Evolutionary conservation across 2,329 filamentous ascomycete genomes (phyloP).

Genomic region (Apiospora rasikravindrae): DNA sequence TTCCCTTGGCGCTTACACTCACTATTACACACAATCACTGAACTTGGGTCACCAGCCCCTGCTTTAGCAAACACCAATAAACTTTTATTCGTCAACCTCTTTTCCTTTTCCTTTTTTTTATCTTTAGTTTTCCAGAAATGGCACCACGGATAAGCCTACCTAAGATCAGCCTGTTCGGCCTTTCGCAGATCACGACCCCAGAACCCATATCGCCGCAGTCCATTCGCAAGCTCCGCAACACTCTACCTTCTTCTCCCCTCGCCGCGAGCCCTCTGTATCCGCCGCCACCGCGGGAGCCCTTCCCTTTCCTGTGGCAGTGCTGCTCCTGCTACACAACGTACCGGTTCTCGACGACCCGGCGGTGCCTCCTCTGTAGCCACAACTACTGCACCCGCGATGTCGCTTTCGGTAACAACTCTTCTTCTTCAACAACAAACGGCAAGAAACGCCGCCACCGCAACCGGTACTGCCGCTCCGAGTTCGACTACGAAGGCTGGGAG

Average conservation of each 20-base stretch:
- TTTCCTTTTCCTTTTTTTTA: not conserved
- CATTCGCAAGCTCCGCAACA: not conserved
- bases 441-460: conserved; percentile 12
- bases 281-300: conserved; percentile 35
- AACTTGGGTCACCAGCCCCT: not conserved
- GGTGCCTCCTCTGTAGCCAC: conserved; percentile 40
- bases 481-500: conserved; percentile 38
- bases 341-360: conserved; percentile 39
- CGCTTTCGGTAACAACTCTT: conserved; percentile 20
- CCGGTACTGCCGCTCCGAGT: conserved; percentile 34
- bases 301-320: conserved; percentile 41
- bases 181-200: not conserved
- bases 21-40: not conserved
- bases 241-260: not conserved
- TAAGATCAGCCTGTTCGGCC: not conserved
- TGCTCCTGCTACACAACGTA: conserved; percentile 39
- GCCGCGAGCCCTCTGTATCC: conserved; percentile 8
- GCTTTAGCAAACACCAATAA: not conserved
- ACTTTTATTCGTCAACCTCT: not conserved
- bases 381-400: conserved; percentile 29
- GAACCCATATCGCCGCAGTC: not conserved
- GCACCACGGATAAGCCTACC: not conserved
- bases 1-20: not conserved
- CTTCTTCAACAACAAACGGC: conserved; percentile 23
- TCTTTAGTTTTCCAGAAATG: not conserved